A percentile compares a stretch with the other conserved stretches of the same genome.
These are phyloP conservation scores for Aspergillus uvarum DNA, from an alignment of 2,329 filamentous ascomycete species.

Conservation along the genomic window DNA sequence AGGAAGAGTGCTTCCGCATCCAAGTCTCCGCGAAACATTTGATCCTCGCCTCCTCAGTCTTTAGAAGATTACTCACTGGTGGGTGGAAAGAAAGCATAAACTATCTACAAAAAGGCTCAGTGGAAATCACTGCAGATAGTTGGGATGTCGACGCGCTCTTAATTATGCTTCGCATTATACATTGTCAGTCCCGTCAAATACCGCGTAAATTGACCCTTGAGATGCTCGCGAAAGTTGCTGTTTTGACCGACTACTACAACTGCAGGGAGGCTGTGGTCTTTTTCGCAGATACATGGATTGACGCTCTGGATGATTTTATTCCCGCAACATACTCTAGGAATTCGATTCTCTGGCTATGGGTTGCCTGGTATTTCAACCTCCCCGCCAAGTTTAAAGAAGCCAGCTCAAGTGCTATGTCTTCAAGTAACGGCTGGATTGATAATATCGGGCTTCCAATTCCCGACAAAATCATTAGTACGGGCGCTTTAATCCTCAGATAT, in stretches of 20 bases:
- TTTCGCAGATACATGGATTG: slow-evolving; percentile 20
- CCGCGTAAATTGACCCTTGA: slow-evolving; percentile 19
- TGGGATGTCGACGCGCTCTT: slow-evolving; percentile 29
- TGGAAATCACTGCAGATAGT: slow-evolving; percentile 19
- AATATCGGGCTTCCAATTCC: slow-evolving; percentile 23
- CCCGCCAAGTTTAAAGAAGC: slow-evolving; percentile 16
- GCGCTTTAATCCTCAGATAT: neutral
- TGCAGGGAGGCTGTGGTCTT: slow-evolving; percentile 20
- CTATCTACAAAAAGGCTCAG: slow-evolving; percentile 14
- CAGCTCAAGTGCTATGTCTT: slow-evolving; percentile 21
- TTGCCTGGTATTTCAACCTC: slow-evolving; percentile 21
- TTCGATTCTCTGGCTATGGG: slow-evolving; percentile 12
- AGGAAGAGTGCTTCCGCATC: slow-evolving; percentile 12
- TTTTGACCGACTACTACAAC: slow-evolving; percentile 26
- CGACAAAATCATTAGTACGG: slow-evolving; percentile 17
- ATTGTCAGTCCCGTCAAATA: slow-evolving; percentile 19
- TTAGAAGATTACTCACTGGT: slow-evolving; percentile 19
- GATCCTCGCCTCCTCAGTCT: slow-evolving; percentile 20
- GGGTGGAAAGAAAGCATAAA: slow-evolving; percentile 21
- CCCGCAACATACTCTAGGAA: slow-evolving; percentile 11
- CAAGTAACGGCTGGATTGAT: slow-evolving; percentile 13
- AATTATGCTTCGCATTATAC: slow-evolving; percentile 23
- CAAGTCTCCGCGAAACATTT: slow-evolving; percentile 28
- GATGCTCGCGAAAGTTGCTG: slow-evolving; percentile 25
- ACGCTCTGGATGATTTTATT: slow-evolving; percentile 6